Evolutionary conservation across 768 basidiomycete species (phyloP), one percentile per base, ranked within the genome.

Genomic region (Steccherinum ochraceum): DNA sequence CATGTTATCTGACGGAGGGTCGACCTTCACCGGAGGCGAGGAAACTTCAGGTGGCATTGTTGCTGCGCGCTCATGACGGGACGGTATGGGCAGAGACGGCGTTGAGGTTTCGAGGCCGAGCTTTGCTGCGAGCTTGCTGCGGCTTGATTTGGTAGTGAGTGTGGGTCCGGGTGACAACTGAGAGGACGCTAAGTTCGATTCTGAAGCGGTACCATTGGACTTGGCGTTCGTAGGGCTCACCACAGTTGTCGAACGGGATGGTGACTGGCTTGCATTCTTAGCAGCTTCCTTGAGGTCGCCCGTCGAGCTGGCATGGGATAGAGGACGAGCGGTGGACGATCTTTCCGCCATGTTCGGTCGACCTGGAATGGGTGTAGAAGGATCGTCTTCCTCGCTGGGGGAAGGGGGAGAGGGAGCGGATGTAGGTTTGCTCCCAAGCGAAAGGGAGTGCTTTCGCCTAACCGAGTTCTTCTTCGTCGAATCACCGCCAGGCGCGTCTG

Each of bases 321-420:
- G 56, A 21, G 54, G 52, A 5, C 52, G 51, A 12, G 45, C 41
- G 10, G 54, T 52, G 13, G 27, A n/a, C 21, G 51, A 50, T 1
- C 52, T 47, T 23, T 56, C 52, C 21, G 50, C 24, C 59, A 62
- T 59, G 7, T 54, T 49, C 20, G 59, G 60, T 25, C 58, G 55
- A 3, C 46, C 48, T 10, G 63, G 63, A 1, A 56, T 60, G 41
- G 59, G 59, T 12, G 63, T 64, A 20, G 57, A 43, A 5, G 53
- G 50, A 24, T 55, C 61, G 47, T 59, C 61, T 43, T 61, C 60
- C 21, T 50, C 47, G 39, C 44, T 35, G 12, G 45, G 35, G n/a
- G 55, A 47, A 12, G 51, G 23, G 16, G 54, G 25, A 11, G 51
- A n/a, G 41, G 16, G 49, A n/a, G n/a, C n/a, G 30, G 30, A 35